Evolutionary conservation across 768 basidiomycete genomes (phyloP), one percentile per base, ranked within the genome.

Genomic region (Cystofilobasidium capitatum): DNA sequence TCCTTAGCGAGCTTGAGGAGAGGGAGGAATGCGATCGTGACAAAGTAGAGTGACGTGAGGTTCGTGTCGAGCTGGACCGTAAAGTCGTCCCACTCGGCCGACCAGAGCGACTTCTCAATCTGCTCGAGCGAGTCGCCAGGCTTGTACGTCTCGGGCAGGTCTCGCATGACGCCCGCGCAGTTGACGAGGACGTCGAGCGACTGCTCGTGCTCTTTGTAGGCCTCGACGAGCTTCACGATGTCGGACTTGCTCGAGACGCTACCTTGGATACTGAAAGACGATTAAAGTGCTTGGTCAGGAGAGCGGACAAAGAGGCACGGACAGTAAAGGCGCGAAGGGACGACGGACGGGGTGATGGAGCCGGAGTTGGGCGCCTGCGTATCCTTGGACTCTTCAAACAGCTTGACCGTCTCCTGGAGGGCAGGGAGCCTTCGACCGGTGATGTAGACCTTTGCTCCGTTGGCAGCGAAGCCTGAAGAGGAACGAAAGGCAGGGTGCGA

Each of bases 11-110:
- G 12, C n/a, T 33, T 29, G 6, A 68, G 60, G 29, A 68, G 51
- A 2, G 66, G 60, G 6, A 62, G 58, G 47, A 68, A 54, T 5
- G 66, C 66, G 13, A 62, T 39, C 24, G 66, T 61, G 17, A 62
- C 39, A 22, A 62, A 68, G 51, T 62, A 68, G 40, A 68, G 39
- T n/a, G 71, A 60, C 58, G 71, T 47, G 69, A 71, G 65, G 71
- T 72, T 49, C 51, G 69, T 39, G 29, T 49, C 39, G 70, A 36
- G 17, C 66, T 69, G 17, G 67, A 71, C 24, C 59, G 49, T 51
- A 29, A 64, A 64, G 51, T 64, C 62, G 6, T 49, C 31, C 62
- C 55, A 66, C 31, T 26, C 36, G 24, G 65, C 57, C 29, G 44
- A 49, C 58, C 57, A 66, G 16, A 66, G 39, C 1, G 66, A 33